These are phyloP conservation scores for Cryphonectria nitschkei DNA, from an alignment of 2,329 filamentous ascomycete genomes.

Conservation along the genomic window DNA sequence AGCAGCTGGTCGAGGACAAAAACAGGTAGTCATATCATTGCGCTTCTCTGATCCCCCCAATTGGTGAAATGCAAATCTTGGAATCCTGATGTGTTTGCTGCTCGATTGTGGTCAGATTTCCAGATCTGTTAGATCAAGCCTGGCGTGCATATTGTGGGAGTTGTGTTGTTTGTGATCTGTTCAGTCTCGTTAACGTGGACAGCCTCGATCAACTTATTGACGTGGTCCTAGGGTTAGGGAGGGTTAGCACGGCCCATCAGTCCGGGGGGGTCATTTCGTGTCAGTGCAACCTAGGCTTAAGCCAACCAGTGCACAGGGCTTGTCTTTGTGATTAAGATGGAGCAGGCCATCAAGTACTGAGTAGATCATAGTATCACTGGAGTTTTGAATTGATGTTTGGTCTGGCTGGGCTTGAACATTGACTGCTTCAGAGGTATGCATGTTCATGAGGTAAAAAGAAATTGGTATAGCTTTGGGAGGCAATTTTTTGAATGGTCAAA, in stretches of 20 bases:
- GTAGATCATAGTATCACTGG: neutral
- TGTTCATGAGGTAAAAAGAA: neutral
- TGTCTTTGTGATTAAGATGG: neutral
- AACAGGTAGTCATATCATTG: slow-evolving; percentile 7
- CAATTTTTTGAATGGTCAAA: neutral
- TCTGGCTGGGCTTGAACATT: neutral
- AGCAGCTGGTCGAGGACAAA: neutral
- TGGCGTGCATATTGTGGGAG: neutral
- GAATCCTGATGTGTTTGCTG: neutral
- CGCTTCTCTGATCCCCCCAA: neutral
- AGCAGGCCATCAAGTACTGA: neutral
- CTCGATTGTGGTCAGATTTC: neutral
- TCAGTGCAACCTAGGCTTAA: neutral
- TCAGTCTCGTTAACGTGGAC: neutral
- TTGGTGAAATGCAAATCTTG: neutral
- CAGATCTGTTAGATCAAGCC: neutral
- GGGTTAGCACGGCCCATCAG: neutral
- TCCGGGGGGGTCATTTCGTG: neutral
- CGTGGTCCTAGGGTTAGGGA: slow-evolving; percentile 1
- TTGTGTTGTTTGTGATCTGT: neutral
- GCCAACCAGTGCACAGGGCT: neutral
- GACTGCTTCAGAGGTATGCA: too few relatives aligned
- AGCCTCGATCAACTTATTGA: neutral
- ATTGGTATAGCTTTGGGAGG: neutral
- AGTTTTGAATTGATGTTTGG: neutral